A percentile compares a stretch with the other conserved stretches of the same genome.
These are phyloP conservation scores for Cyclanthera cordifolia DNA, from an alignment of 306 rosid species.

Conservation along the genomic window DNA sequence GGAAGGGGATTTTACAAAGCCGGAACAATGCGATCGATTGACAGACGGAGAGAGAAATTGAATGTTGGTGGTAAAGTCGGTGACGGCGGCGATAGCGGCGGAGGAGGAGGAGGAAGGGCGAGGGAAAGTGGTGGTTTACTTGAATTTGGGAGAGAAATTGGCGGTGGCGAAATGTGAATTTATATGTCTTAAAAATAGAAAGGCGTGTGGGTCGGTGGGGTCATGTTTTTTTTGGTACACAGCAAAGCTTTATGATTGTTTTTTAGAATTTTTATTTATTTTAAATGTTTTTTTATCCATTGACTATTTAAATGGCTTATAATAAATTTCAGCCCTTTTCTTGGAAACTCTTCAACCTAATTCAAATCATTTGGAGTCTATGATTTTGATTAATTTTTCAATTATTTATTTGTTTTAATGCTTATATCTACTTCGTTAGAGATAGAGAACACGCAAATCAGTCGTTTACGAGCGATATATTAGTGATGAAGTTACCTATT, in stretches of 20 bases:
- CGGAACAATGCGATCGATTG: constrained; percentile 6
- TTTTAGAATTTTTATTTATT: not conserved
- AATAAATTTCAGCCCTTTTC: not conserved
- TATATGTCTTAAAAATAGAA: not conserved
- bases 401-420: no score
- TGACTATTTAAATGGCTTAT: not conserved
- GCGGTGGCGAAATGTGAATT: constrained; percentile 8
- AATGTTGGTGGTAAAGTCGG: not conserved
- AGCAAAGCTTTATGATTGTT: not conserved
- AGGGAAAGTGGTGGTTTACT: not conserved
- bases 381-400: no score
- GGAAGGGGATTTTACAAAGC: not conserved
- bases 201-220: constrained; percentile 7
- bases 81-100: not conserved
- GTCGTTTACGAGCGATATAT: no score
- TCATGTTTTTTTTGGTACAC: not conserved
- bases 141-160: not conserved
- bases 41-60: constrained; percentile 3
- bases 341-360: not conserved
- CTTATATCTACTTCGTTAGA: no score
- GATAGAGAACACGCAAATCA: no score
- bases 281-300: not conserved
- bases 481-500: no score
- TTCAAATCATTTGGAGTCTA: not conserved
- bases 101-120: not conserved